Evolutionary conservation across 495 filamentous ascomycete species (phyloP).

Genomic region (Clohesyomyces aquaticus): DNA sequence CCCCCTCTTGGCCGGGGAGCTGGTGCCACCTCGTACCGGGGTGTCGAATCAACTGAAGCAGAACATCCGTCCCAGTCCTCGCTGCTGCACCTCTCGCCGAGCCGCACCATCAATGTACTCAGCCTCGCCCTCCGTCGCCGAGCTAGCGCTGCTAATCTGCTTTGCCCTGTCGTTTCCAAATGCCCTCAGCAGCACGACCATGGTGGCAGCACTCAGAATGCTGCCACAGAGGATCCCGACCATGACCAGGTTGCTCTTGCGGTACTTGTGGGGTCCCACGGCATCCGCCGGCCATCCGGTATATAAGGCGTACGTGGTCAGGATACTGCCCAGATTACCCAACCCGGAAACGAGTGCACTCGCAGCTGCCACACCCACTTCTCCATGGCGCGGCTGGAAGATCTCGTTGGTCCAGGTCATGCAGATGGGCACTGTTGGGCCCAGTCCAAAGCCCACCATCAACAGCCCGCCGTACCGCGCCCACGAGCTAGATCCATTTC

Average conservation of each 20-base stretch:
- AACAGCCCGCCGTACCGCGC: slow-evolving; percentile 85
- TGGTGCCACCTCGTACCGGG: slow-evolving; percentile 16
- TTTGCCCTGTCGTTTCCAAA: slow-evolving; percentile 62
- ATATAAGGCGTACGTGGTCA: slow-evolving; percentile 88
- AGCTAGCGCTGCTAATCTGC: slow-evolving; percentile 51
- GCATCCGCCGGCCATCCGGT: slow-evolving; percentile 80
- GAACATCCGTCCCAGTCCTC: slow-evolving; percentile 68
- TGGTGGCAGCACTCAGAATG: slow-evolving; percentile 68
- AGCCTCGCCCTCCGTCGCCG: slow-evolving; percentile 48
- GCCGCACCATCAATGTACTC: slow-evolving; percentile 71
- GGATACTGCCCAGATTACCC: slow-evolving; percentile 81
- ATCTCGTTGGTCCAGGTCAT: slow-evolving; percentile 94
- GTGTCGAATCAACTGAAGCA: slow-evolving; percentile 29
- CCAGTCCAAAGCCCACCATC: slow-evolving; percentile 87
- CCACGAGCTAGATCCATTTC: slow-evolving; percentile 67
- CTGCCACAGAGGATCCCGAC: slow-evolving; percentile 79
- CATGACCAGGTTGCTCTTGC: slow-evolving; percentile 85
- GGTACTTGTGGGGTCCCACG: slow-evolving; percentile 70
- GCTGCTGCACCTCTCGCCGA: slow-evolving; percentile 66
- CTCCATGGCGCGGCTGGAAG: slow-evolving; percentile 85
- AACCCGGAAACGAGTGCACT: slow-evolving; percentile 82
- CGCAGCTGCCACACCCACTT: slow-evolving; percentile 90
- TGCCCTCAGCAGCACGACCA: slow-evolving; percentile 67
- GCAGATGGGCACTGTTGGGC: slow-evolving; percentile 86
- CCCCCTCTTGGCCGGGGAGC: background rate